phyloP scores from a whole-genome alignment of 2,329 filamentous ascomycete genomes.

The Clonostachys solani region DNA sequence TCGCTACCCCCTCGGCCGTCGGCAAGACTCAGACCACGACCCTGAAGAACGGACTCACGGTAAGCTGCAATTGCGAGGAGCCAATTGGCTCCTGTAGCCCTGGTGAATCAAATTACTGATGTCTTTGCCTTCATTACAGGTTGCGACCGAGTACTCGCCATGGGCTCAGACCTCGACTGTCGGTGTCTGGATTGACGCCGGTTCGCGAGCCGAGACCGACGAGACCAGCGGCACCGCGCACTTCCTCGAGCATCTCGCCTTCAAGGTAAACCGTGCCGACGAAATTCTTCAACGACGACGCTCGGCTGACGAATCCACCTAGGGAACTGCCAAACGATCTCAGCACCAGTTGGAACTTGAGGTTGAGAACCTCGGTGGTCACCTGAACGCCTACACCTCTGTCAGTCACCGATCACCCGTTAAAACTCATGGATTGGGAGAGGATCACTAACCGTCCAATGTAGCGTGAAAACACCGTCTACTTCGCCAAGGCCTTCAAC shows the following conservation, averaged over 20 bases:
- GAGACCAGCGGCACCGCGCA: constrained; percentile 99
- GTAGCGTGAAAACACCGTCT: constrained; percentile 97
- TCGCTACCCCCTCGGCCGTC: constrained; percentile 79
- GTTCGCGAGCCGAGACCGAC: constrained; percentile 95
- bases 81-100: constrained; percentile 10
- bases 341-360: constrained; percentile 98
- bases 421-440: not conserved
- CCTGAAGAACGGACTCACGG: constrained; percentile 94
- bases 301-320: not conserved
- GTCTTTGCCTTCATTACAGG: constrained; percentile 45
- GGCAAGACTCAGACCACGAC: constrained; percentile 93
- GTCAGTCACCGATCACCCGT: constrained; percentile 49
- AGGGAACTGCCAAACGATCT: constrained; percentile 91
- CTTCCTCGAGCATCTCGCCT: constrained; percentile 99
- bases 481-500: constrained; percentile 99
- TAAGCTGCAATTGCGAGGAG: constrained; percentile 36
- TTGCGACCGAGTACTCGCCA: constrained; percentile 96
- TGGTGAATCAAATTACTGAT: constrained; percentile 30
- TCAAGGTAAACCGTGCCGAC: constrained; percentile 67
- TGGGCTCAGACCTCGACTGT: constrained; percentile 98
- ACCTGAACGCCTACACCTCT: constrained; percentile 99
- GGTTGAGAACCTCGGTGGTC: constrained; percentile 99
- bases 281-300: constrained; percentile 3
- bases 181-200: constrained; percentile 99
- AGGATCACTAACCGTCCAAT: constrained; percentile 15